These are phyloP conservation scores for Hippophae tibetana DNA, from an alignment of 306 rosid genomes.

Conservation along the genomic window DNA sequence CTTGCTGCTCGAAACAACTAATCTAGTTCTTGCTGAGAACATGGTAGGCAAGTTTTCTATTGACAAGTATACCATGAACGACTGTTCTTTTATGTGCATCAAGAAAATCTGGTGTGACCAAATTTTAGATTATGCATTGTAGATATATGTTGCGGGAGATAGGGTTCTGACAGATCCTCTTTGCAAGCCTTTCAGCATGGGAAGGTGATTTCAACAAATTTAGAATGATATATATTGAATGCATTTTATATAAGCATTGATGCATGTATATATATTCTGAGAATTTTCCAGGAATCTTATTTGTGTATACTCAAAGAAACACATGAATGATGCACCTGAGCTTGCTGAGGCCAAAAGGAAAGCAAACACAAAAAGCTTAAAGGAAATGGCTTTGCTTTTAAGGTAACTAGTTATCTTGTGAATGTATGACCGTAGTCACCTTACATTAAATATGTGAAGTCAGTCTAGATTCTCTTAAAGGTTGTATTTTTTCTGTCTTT, in stretches of 20 bases:
- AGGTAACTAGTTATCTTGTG: slow-evolving; percentile 34
- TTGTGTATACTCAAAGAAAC: slow-evolving; percentile 97
- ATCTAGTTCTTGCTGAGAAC: slow-evolving; percentile 67
- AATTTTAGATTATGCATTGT: slow-evolving; percentile 26
- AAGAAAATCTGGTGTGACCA: slow-evolving; percentile 27
- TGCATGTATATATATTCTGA: neutral
- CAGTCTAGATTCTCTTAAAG: too few relatives aligned
- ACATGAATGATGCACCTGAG: slow-evolving; percentile 80
- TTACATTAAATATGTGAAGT: too few relatives aligned
- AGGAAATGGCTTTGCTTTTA: slow-evolving; percentile 88
- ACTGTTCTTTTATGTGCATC: slow-evolving; percentile 8
- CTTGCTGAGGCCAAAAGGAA: slow-evolving; percentile 77
- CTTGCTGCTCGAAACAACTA: slow-evolving; percentile 67
- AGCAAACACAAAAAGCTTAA: slow-evolving; percentile 79
- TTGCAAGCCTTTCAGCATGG: slow-evolving; percentile 97
- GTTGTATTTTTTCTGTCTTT: neutral
- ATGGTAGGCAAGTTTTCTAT: slow-evolving; percentile 33
- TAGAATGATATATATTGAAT: slow-evolving; percentile 16
- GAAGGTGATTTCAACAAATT: slow-evolving; percentile 55
- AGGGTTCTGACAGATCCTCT: slow-evolving; percentile 87
- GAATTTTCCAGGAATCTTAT: slow-evolving; percentile 63
- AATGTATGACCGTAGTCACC: too few relatives aligned
- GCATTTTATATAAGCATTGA: slow-evolving; percentile 1
- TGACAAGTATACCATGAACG: neutral
- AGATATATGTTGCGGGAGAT: slow-evolving; percentile 94